A percentile compares a stretch with the other conserved stretches of the same genome.
These are phyloP conservation scores for Colletotrichum coccodes DNA, from an alignment of 2,329 filamentous ascomycete species.

Conservation along the genomic window DNA sequence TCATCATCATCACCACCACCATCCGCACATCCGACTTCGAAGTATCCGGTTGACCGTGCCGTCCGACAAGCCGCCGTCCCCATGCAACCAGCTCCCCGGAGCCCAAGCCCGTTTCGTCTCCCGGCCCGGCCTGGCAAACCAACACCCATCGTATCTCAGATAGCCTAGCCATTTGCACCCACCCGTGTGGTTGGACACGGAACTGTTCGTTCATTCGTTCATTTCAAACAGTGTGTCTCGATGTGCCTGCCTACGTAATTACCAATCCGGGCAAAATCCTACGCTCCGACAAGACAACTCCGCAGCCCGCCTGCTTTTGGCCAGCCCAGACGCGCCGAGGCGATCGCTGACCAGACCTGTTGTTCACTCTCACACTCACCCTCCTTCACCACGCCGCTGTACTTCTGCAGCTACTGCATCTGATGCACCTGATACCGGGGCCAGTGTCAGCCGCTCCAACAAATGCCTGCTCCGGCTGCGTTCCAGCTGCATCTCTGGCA, in stretches of 20 bases:
- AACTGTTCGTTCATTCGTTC: neutral
- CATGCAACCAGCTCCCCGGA: neutral
- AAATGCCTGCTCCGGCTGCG: neutral
- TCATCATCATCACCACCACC: neutral
- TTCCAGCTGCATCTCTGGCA: neutral
- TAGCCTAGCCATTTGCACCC: neutral
- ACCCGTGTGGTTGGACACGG: neutral
- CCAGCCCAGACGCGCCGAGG: neutral
- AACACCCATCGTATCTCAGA: neutral
- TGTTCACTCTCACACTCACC: neutral
- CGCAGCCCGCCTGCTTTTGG: neutral
- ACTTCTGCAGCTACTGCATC: neutral
- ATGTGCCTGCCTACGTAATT: neutral
- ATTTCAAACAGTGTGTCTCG: neutral
- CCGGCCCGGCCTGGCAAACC: constrained; percentile 7
- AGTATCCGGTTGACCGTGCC: too few relatives aligned
- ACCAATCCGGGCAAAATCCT: neutral
- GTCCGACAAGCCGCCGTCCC: too few relatives aligned
- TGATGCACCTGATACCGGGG: neutral
- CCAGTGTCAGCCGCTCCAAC: neutral
- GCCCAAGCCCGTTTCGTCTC: constrained; percentile 21
- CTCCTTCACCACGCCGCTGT: neutral
- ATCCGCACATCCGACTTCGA: too few relatives aligned
- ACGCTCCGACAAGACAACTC: neutral
- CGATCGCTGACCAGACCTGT: neutral